Evolutionary conservation across 768 basidiomycete species (phyloP), one percentile per base, ranked within the genome.

Genomic region (Crucibulum laeve): DNA sequence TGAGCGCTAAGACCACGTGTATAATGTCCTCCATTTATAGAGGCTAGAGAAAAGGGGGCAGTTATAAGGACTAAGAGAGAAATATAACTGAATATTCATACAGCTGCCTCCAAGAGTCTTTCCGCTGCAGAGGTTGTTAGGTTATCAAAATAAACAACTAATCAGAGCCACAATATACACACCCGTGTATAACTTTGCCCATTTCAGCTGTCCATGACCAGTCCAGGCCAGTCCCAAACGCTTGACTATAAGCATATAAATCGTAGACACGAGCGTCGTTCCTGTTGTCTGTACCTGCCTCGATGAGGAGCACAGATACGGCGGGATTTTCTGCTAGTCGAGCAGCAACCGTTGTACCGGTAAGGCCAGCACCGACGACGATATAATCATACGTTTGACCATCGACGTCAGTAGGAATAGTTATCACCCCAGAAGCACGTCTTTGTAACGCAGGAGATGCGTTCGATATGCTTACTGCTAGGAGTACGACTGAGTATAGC

Each of bases 211-310:
- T 59, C 67, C 69, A 79, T 8, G 45, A 48, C 74, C 73, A 77
- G 53, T 73, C 71, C 32, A 79, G 54, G 4, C 65, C 59, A 14
- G 65, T 61, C 4, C 61, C 63, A 47, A 74, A 69, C 14, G 70
- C 70, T 22, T 61, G 53, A 5, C 65, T 58, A 49, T 71, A 78
- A 23, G 59, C 51, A 46, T 75, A 70, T 15, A 76, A 63, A 43
- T 77, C 72, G 43, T 69, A 74, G 1, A 78, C 66, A 10, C 62
- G 55, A 1, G 69, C 58, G 48, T 76, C 68, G 4, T 59, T 58
- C 18, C 74, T 63, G 48, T 75, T 58, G 48, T 77, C 76, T 5
- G 56, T 63, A 1, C 79, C 78, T 2, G 70, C 77, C 54, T 80
- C 79, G 35, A 80, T 63, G 44, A 78, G 55, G 3, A 78, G 63